Evolutionary conservation across 2,329 filamentous ascomycete species (phyloP).

Genomic region (Rhynchosporium agropyri): DNA sequence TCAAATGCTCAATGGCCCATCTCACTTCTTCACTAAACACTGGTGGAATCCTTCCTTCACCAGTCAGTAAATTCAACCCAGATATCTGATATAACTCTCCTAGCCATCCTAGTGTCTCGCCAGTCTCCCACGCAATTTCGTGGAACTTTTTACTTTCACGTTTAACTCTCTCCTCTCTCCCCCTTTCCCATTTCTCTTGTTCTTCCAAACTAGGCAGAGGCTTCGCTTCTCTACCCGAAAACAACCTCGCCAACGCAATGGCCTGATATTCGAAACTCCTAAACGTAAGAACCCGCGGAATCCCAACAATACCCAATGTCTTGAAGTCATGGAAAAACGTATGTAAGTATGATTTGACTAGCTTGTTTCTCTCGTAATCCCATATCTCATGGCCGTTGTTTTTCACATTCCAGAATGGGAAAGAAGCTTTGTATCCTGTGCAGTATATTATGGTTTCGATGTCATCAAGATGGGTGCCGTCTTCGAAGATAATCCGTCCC

Average conservation of each 20-base stretch:
- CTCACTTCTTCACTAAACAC: slow-evolving; percentile 48
- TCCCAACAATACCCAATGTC: slow-evolving; percentile 54
- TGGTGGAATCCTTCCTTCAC: slow-evolving; percentile 52
- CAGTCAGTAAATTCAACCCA: slow-evolving; percentile 51
- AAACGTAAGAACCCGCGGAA: slow-evolving; percentile 56
- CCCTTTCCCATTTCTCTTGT: slow-evolving; percentile 51
- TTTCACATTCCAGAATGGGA: slow-evolving; percentile 65
- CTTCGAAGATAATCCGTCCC: slow-evolving; percentile 58
- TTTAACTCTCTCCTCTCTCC: slow-evolving; percentile 42
- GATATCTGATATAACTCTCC: slow-evolving; percentile 51
- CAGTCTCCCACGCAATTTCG: slow-evolving; percentile 55
- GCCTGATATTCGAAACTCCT: slow-evolving; percentile 60
- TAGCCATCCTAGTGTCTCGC: slow-evolving; percentile 54
- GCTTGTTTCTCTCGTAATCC: slow-evolving; percentile 51
- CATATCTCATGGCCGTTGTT: slow-evolving; percentile 51
- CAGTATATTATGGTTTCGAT: slow-evolving; percentile 81
- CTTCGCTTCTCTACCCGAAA: slow-evolving; percentile 46
- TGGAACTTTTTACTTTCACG: slow-evolving; percentile 51
- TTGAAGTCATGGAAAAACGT: slow-evolving; percentile 54
- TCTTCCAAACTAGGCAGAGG: slow-evolving; percentile 45
- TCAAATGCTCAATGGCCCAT: slow-evolving; percentile 53
- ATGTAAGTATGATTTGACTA: slow-evolving; percentile 53
- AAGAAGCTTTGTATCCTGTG: slow-evolving; percentile 84
- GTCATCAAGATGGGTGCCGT: slow-evolving; percentile 62
- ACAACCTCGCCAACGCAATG: slow-evolving; percentile 54